Base-by-base conservation (phyloP, 306 rosid species). In the Pachyrhizus erosus region DNA sequence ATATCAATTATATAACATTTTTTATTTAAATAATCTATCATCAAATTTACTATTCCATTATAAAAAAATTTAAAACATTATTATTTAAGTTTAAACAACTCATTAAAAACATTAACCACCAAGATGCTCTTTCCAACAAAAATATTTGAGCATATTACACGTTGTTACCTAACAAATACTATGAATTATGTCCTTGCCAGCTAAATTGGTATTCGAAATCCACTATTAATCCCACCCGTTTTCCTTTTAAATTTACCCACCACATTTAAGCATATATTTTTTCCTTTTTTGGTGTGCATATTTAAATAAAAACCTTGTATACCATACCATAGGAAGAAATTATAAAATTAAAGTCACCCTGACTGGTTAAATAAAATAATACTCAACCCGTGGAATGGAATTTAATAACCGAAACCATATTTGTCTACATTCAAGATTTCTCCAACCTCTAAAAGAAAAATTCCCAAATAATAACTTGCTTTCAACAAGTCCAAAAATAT, bases 111-210 rank as follows among this genome's bases (percentile, higher is more conserved):
- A n/a, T n/a, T n/a, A n/a, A n/a, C n/a, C n/a, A n/a, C n/a, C n/a
- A n/a, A n/a, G n/a, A n/a, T n/a, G n/a, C n/a, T n/a, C n/a, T n/a
- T n/a, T n/a, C n/a, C n/a, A n/a, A n/a, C n/a, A n/a, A n/a, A n/a
- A n/a, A 14, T 14, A 54, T 15, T 31, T 69, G 5, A 77, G 15
- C 49, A 48, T 10, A 17, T 29, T 46, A 34, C 17, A 26, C 5
- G 23, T 43, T 43, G 78, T 62, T 79, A 65, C 73, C 80, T 73
- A 77, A 65, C 79, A 31, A 83, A 33, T 73, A n/a, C n/a, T n/a
- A 31, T 84, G 82, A 83, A 78, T 88, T 13, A 71, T 80, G 70
- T 17, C 12, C 46, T 31, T 78, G 88, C 84, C 88, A 88, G 87
- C 87, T 72, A 82, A 68, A 60, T 82, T 13, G 49, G 24, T 80